A percentile compares a stretch with the other conserved stretches of the same genome.
phyloP scores from a whole-genome alignment of 257 asterid species.

The Ophiorrhiza pumila region DNA sequence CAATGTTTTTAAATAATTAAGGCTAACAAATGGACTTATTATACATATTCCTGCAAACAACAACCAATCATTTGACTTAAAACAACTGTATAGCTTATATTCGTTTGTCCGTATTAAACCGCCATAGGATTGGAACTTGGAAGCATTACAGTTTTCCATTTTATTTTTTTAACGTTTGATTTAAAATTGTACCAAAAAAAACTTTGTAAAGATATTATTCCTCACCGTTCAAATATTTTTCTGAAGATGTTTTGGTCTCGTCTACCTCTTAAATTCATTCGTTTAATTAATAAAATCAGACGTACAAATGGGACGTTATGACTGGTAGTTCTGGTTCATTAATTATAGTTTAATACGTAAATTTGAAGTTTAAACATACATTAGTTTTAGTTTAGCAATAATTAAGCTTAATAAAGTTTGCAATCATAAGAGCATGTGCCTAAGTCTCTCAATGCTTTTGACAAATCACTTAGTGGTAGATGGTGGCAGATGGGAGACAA shows the following conservation, averaged over 20 bases:
- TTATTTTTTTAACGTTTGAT: too few relatives aligned
- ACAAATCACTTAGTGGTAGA: background rate
- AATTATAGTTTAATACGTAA: slow-evolving; percentile 6
- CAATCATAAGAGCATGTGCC: slow-evolving; percentile 2
- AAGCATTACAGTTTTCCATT: too few relatives aligned
- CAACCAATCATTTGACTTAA: too few relatives aligned
- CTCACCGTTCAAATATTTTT: background rate
- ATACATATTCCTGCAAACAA: too few relatives aligned
- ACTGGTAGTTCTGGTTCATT: slow-evolving; percentile 4
- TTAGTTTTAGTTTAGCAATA: background rate
- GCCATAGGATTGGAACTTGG: background rate
- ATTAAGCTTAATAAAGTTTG: background rate
- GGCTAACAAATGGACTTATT: too few relatives aligned
- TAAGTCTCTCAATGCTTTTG: background rate
- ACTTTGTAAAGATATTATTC: too few relatives aligned
- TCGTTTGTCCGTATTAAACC: background rate
- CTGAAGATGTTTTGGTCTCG: background rate
- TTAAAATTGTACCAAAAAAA: too few relatives aligned
- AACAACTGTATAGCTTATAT: background rate
- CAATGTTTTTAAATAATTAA: background rate
- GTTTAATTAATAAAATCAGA: background rate
- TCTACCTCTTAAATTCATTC: background rate
- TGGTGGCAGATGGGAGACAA: slow-evolving; percentile 17
- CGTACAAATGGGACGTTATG: slow-evolving; percentile 13
- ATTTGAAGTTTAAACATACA: background rate